These are phyloP conservation scores for Plicaturopsis crispa DNA, from an alignment of 768 basidiomycete genomes.

Conservation along the genomic window DNA sequence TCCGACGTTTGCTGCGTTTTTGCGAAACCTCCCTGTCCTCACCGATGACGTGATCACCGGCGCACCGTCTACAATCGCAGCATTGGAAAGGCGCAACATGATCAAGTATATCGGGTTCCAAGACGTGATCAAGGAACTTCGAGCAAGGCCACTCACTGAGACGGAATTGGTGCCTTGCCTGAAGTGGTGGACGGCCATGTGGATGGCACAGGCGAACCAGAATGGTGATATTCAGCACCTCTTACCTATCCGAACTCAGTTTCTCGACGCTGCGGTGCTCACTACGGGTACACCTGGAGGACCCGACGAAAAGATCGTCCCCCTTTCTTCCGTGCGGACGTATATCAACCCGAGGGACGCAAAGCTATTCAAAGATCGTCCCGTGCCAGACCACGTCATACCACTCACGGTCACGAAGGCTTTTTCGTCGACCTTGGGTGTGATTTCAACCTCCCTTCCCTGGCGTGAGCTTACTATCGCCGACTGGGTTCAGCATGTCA, in stretches of 20 bases:
- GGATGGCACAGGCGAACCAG: constrained; percentile 27
- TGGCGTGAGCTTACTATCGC: constrained; percentile 73
- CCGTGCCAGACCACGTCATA: constrained; percentile 67
- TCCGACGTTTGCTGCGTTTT: constrained; percentile 59
- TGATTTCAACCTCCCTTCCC: constrained; percentile 49
- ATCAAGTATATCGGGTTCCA: constrained; percentile 70
- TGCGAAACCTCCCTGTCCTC: constrained; percentile 71
- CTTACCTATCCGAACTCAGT: constrained; percentile 41
- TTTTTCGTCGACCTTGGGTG: constrained; percentile 42
- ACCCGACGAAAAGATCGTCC: constrained; percentile 48
- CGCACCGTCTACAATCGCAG: constrained; percentile 51
- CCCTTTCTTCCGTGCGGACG: constrained; percentile 60
- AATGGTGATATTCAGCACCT: constrained; percentile 28
- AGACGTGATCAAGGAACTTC: constrained; percentile 79
- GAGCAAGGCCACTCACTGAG: constrained; percentile 58
- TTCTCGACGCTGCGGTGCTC: constrained; percentile 70
- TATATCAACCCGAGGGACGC: constrained; percentile 69
- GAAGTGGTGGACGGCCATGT: constrained; percentile 71
- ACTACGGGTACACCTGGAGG: constrained; percentile 25
- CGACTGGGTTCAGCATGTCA: constrained; percentile 71
- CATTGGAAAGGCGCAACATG: constrained; percentile 54
- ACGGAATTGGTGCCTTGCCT: constrained; percentile 76
- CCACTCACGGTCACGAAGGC: constrained; percentile 58
- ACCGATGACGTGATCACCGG: constrained; percentile 50
- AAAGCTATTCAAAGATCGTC: constrained; percentile 51